phyloP scores from a whole-genome alignment of 2,329 filamentous ascomycete genomes.

The Tolypocladium inflatum region DNA sequence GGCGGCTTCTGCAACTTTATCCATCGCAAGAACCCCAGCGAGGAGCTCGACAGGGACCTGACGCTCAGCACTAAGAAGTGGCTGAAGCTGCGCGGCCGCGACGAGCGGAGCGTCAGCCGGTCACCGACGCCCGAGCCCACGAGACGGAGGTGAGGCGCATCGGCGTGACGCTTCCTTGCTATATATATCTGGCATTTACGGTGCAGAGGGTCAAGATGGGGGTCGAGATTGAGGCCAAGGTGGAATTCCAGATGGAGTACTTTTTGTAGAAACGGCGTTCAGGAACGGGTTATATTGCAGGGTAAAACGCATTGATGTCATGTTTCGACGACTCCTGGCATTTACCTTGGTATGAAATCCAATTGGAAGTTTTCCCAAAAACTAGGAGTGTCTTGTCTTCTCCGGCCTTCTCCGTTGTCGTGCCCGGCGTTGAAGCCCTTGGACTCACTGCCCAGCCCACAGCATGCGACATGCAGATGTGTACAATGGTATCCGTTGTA shows the following conservation, averaged over 20 bases:
- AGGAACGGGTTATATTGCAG: slow-evolving; percentile 9
- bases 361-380: slow-evolving; percentile 1
- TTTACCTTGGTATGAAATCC: slow-evolving; percentile 4
- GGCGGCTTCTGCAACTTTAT: slow-evolving; percentile 99
- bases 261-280: slow-evolving; percentile 14
- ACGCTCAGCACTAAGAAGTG: slow-evolving; percentile 92
- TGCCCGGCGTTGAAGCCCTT: slow-evolving; percentile 5
- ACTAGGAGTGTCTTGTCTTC: neutral
- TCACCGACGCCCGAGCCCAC: slow-evolving; percentile 83
- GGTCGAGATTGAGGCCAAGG: neutral
- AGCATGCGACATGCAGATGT: neutral
- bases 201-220: neutral
- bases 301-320: slow-evolving; percentile 6
- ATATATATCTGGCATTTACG: neutral
- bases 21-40: slow-evolving; percentile 86
- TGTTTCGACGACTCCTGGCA: slow-evolving; percentile 8
- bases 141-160: slow-evolving; percentile 43
- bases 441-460: neutral
- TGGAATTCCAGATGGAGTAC: neutral
- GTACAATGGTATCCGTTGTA: neutral
- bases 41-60: slow-evolving; percentile 82
- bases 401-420: neutral
- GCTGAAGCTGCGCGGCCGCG: slow-evolving; percentile 74
- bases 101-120: slow-evolving; percentile 70
- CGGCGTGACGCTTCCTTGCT: neutral